Evolutionary conservation across 1,284 basidiomycete genomes (phyloP), one percentile per base, ranked within the genome.

Genomic region (Ceratobasidium sp.): DNA sequence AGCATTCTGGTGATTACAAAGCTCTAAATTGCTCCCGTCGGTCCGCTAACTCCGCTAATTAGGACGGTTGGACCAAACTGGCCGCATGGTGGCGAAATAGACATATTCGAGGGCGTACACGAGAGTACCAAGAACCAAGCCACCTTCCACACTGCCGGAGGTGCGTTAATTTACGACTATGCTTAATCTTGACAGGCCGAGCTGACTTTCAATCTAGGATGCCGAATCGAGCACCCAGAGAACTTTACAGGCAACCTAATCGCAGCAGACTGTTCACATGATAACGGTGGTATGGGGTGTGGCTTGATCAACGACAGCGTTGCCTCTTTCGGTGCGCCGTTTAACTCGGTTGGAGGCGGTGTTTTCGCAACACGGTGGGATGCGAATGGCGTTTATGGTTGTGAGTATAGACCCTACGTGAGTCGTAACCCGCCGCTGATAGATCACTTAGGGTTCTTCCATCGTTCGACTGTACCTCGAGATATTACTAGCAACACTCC

Each of bases 361-460:
- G 89, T 93, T 0, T 92, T 91, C 81, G 93, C 91, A 0, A 94
- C 94, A 91, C 91, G 92, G 80, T 95, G 92, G 93, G 92, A 93
- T 81, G 89, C 91, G 78, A 89, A 88, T 66, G 91, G 91, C 0
- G 93, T 94, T 78, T 89, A 90, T 26, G 87, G 94, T 76, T 94
- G 93, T 93, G 78, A 83, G 91, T 87, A 18, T 72, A 20, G 10
- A 20, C 53, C 15, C 46, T 39, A 10, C 20, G 42, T 18, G 20
- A 1, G 18, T 44, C 3, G 68, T 7, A 26, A 75, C 61, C 81
- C 56, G 39, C 71, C 42, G 53, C 78, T 70, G 9, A 13, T 63
- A 44, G 33, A 33, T 33, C 4, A 33, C 4, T 33, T 79, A 93
- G 92, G 91, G 90, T 92, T 90, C 28, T 94, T 94, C 84, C 93